Conservation (phyloP, 305 asterid species). For the Solanum aculeatissimum region DNA sequence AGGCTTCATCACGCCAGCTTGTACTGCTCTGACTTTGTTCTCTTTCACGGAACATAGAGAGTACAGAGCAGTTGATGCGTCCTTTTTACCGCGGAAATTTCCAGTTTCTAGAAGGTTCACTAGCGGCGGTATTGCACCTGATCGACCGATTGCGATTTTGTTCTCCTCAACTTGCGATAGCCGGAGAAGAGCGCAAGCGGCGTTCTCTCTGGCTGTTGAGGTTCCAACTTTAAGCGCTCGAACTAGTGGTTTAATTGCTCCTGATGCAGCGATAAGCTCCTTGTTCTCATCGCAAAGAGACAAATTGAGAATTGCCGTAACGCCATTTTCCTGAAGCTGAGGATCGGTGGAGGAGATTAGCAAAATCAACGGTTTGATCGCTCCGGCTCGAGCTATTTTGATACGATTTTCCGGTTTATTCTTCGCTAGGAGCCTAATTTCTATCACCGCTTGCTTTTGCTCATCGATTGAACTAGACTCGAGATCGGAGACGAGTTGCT, state of each 20-base stretch:
- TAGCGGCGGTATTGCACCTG: slow-evolving; percentile 74
- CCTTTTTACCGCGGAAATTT: slow-evolving; percentile 67
- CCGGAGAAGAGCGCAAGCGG: slow-evolving; percentile 85
- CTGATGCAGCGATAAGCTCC: slow-evolving; percentile 54
- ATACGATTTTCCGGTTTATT: slow-evolving; percentile 71
- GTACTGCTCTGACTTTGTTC: slow-evolving; percentile 61
- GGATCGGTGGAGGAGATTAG: slow-evolving; percentile 53
- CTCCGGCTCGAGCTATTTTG: slow-evolving; percentile 74
- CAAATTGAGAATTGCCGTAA: slow-evolving; percentile 70
- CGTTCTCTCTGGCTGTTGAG: slow-evolving; percentile 70
- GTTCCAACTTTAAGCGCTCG: slow-evolving; percentile 60
- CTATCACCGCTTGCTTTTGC: slow-evolving; percentile 76
- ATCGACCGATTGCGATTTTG: slow-evolving; percentile 64
- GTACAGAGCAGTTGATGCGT: slow-evolving; percentile 83
- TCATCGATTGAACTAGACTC: slow-evolving; percentile 38
- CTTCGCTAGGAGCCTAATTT: slow-evolving; percentile 73
- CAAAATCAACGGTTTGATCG: slow-evolving; percentile 60
- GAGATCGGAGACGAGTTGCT: slow-evolving; percentile 61
- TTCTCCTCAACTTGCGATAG: slow-evolving; percentile 62
- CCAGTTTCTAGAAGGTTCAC: slow-evolving; percentile 64
- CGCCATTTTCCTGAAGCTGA: slow-evolving; percentile 90
- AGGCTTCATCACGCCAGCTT: slow-evolving; percentile 86
- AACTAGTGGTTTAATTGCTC: slow-evolving; percentile 71
- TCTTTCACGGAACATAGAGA: slow-evolving; percentile 77
- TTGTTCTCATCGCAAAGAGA: slow-evolving; percentile 89